Evolutionary conservation across 441 rosid genomes (phyloP).

Genomic region (Syzygium malaccense): DNA sequence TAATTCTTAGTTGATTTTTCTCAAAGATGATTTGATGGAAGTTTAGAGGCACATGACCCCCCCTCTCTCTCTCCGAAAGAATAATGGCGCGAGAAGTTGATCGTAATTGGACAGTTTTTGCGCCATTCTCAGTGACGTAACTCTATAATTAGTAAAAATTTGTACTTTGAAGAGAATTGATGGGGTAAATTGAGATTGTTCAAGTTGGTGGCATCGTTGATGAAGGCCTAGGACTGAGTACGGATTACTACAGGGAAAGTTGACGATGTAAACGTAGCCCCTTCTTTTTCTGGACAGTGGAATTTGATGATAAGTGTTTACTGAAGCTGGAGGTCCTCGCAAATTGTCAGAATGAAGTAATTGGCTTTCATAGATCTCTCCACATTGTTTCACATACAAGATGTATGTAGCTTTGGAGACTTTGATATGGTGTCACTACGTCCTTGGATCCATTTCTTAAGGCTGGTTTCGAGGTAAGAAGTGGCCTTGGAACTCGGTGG

Average conservation of each 20-base stretch:
- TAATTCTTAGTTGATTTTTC: not conserved
- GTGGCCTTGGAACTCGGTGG: not conserved
- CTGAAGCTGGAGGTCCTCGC: not conserved
- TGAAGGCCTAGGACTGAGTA: not conserved
- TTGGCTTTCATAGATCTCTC: not conserved
- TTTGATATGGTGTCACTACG: not conserved
- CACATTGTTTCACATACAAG: not conserved
- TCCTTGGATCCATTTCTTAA: not conserved
- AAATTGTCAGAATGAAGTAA: not conserved
- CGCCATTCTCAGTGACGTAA: not conserved
- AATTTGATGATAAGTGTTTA: not conserved
- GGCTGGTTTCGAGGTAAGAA: not conserved
- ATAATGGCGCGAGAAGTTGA: not conserved
- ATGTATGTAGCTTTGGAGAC: not conserved
- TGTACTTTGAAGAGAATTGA: not conserved
- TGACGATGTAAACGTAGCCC: not conserved
- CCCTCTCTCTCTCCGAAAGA: not conserved
- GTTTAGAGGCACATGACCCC: not conserved
- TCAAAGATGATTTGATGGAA: not conserved
- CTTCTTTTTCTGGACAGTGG: not conserved
- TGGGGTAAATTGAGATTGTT: not conserved
- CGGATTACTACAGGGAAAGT: not conserved
- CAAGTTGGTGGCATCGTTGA: not conserved
- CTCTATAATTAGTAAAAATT: not conserved
- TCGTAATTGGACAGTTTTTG: not conserved